These are phyloP conservation scores for Nitzschia putrida DNA, from an alignment of 108 stramenopile genomes.

Conservation along the genomic window DNA sequence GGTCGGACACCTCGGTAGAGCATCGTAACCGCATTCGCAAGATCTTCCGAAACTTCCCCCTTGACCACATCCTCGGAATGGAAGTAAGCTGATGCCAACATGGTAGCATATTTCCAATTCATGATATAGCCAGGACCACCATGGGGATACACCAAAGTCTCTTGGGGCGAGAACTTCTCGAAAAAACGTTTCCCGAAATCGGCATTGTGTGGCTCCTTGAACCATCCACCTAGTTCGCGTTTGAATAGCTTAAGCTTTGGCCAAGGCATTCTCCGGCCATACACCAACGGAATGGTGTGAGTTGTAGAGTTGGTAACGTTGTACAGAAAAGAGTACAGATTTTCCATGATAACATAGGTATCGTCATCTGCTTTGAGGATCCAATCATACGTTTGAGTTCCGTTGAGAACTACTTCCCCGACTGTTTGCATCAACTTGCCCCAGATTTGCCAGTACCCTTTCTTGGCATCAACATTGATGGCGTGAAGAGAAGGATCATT, in stretches of 20 bases:
- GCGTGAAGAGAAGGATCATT: slow-evolving; percentile 1
- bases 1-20: slow-evolving; percentile 3
- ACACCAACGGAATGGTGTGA: slow-evolving; percentile 23
- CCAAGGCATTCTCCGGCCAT: slow-evolving; percentile 19
- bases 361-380: slow-evolving; percentile 25
- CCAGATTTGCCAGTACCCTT: slow-evolving; percentile 13
- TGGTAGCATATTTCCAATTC: slow-evolving; percentile 8
- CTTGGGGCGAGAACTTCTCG: slow-evolving; percentile 5
- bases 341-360: slow-evolving; percentile 27
- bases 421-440: slow-evolving; percentile 15
- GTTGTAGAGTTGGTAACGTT: not conserved
- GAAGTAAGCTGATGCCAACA: slow-evolving; percentile 9
- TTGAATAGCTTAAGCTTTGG: not conserved
- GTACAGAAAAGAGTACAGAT: slow-evolving; percentile 7
- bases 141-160: slow-evolving; percentile 7
- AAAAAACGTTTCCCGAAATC: slow-evolving; percentile 15
- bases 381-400: slow-evolving; percentile 9
- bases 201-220: not conserved
- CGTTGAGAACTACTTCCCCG: not conserved
- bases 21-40: slow-evolving; percentile 20
- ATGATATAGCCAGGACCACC: slow-evolving; percentile 22
- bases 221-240: slow-evolving; percentile 20
- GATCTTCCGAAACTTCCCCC: slow-evolving; percentile 12
- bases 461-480: not conserved
- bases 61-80: slow-evolving; percentile 2